Evolutionary conservation across 164 flowering plant species (phyloP), one percentile per base, ranked within the genome.

Genomic region (Chloranthus sessilifolius): DNA sequence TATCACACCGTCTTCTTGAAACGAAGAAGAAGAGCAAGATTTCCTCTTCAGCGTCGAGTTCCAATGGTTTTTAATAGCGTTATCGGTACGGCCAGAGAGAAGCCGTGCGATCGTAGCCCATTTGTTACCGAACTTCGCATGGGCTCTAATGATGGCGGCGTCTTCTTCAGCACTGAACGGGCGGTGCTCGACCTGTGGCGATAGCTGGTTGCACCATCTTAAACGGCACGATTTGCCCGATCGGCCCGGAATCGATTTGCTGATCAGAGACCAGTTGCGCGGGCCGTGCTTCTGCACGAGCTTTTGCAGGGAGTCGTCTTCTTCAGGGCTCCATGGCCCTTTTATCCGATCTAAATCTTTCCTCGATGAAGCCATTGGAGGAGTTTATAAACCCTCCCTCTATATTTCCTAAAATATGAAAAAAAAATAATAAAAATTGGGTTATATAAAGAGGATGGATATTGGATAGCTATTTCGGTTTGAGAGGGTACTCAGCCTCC

Each of bases 281-380:
- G 97, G 68, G 0, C 97, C 97, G 53, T 87, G 81, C 44, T 59
- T 76, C 50, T 71, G 61, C 15, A 90, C 97, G 10, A 90, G 67
- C 3, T 58, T 62, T 56, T 59, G 73, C 42, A 90, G 62, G 51
- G 68, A 31, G 14, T 79, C 84, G 54, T 88, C 96, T 55, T 88
- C 96, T 48, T 88, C 94, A 0, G 95, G 90, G 30, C 94, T 86
- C 97, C 97, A 90, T 36, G 95, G 97, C 3, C 97, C 97, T 58
- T 82, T 90, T 44, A 90, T 79, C 73, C 95, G 81, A 67, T 85
- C 91, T 59, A 60, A 5, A 33, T 74, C 88, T 34, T 56, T 77
- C 53, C 64, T 69, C 3, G 62, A 27, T n/a, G 66, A 49, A 30
- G 72, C 68, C 73, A 66, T 59, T 17, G 11, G 22, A 5, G 41